These are phyloP conservation scores for Cryomyces antarcticus DNA, from an alignment of 495 filamentous ascomycete species.

Conservation along the genomic window DNA sequence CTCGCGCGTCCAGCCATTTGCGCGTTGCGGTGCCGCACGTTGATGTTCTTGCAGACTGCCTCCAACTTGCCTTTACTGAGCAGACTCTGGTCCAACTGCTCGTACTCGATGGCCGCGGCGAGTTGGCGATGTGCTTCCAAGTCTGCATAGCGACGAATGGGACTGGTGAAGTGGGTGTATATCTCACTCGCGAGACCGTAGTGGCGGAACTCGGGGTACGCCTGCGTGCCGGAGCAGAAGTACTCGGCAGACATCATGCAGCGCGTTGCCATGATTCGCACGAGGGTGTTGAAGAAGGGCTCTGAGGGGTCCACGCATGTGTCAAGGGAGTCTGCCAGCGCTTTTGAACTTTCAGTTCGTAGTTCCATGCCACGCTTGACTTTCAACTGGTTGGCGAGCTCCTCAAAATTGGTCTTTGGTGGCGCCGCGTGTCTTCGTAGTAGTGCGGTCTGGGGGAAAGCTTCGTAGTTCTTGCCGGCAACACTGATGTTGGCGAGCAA, in stretches of 20 bases:
- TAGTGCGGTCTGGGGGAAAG: constrained; percentile 88
- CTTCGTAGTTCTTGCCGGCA: constrained; percentile 63
- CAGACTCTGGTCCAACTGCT: constrained; percentile 55
- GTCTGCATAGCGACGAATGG: constrained; percentile 92
- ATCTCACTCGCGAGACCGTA: constrained; percentile 91
- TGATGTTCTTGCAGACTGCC: constrained; percentile 92
- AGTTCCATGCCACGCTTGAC: constrained; percentile 65
- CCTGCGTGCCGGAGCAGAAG: constrained; percentile 81
- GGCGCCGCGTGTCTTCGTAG: constrained; percentile 81
- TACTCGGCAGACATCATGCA: constrained; percentile 99
- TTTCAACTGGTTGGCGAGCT: constrained; percentile 69
- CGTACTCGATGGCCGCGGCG: constrained; percentile 84
- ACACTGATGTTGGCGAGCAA: constrained; percentile 92
- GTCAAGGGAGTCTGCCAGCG: constrained; percentile 80
- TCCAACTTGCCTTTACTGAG: constrained; percentile 66
- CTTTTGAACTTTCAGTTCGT: constrained; percentile 64
- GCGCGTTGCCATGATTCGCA: constrained; percentile 89
- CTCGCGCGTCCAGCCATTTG: constrained; percentile 84
- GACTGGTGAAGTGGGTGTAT: constrained; percentile 96
- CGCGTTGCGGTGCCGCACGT: constrained; percentile 87
- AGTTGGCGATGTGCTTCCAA: constrained; percentile 85
- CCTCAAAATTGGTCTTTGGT: constrained; percentile 89
- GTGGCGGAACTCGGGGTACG: constrained; percentile 84
- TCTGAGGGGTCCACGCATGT: constrained; percentile 59
- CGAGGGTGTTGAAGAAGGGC: constrained; percentile 94